phyloP scores from a whole-genome alignment of 2,329 filamentous ascomycete species.

The Pseudocercospora ulei region DNA sequence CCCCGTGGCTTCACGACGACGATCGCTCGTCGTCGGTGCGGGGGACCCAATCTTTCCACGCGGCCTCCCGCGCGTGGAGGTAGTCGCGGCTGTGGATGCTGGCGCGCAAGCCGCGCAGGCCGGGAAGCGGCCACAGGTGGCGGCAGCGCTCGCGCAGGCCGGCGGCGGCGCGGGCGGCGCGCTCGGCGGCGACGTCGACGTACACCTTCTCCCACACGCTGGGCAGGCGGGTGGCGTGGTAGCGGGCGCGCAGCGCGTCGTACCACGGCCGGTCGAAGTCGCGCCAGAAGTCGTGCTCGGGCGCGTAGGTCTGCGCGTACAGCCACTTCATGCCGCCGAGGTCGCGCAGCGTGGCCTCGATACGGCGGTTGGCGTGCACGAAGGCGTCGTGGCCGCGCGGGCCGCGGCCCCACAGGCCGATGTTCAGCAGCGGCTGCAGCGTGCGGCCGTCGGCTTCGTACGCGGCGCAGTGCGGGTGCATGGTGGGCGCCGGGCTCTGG shows the following conservation, averaged over 20 bases:
- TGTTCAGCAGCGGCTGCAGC: slow-evolving; percentile 45
- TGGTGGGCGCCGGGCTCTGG: slow-evolving; percentile 26
- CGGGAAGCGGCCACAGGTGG: no score
- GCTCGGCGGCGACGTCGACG: slow-evolving; percentile 40
- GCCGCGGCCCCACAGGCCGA: slow-evolving; percentile 53
- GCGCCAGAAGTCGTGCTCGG: slow-evolving; percentile 58
- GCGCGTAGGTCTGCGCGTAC: slow-evolving; percentile 61
- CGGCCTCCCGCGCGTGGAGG: no score
- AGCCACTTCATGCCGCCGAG: slow-evolving; percentile 59
- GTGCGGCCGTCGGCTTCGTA: slow-evolving; percentile 22
- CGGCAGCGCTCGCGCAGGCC: no score
- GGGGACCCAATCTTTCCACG: no score
- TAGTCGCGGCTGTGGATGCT: no score
- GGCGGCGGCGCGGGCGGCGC: no score
- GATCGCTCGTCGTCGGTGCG: no score
- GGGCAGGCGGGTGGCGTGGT: slow-evolving; percentile 51
- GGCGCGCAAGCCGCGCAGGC: no score
- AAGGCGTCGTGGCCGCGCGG: slow-evolving; percentile 40
- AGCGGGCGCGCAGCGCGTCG: slow-evolving; percentile 49
- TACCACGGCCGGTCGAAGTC: slow-evolving; percentile 54
- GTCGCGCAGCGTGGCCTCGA: slow-evolving; percentile 52
- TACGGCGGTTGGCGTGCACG: slow-evolving; percentile 48
- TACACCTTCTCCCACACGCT: slow-evolving; percentile 60
- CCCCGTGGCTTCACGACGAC: no score
- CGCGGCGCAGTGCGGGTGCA: slow-evolving; percentile 31